Evolutionary conservation across 257 asterid species (phyloP).

Genomic region (Eucommia ulmoides): DNA sequence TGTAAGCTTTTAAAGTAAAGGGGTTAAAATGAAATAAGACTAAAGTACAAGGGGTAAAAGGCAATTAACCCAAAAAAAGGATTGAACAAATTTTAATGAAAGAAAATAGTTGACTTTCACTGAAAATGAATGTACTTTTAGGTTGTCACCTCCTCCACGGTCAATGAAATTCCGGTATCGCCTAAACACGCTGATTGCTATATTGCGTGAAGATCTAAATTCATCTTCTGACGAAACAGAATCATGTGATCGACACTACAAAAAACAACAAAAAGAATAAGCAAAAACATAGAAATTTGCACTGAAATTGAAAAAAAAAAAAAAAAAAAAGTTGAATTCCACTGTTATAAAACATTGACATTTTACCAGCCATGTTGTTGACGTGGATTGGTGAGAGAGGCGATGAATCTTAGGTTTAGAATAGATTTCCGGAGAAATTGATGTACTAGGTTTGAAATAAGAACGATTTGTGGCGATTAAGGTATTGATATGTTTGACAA

Average conservation of each 20-base stretch:
- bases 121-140: conserved; percentile 60
- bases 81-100: no score
- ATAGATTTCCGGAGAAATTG: conserved; percentile 18
- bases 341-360: conserved; percentile 14
- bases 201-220: conserved; percentile 80
- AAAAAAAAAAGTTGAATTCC: neutral
- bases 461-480: conserved; percentile 22
- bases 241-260: conserved; percentile 68
- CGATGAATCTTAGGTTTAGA: conserved; percentile 33
- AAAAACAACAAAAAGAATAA: conserved; percentile 1
- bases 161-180: conserved; percentile 69
- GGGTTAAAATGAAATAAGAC: no score
- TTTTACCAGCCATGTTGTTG: conserved; percentile 69
- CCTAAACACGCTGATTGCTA: conserved; percentile 83
- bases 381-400: conserved; percentile 30
- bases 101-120: no score
- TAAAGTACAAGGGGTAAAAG: no score
- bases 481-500: conserved; percentile 21
- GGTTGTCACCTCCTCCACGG: conserved; percentile 98
- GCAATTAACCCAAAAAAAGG: no score
- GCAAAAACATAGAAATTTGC: no score
- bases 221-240: conserved; percentile 67
- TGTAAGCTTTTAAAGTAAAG: no score
- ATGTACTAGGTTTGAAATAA: conserved; percentile 13
- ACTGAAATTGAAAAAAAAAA: neutral